Evolutionary conservation across 2,329 filamentous ascomycete species (phyloP).

Genomic region (Grosmannia penicillata): DNA sequence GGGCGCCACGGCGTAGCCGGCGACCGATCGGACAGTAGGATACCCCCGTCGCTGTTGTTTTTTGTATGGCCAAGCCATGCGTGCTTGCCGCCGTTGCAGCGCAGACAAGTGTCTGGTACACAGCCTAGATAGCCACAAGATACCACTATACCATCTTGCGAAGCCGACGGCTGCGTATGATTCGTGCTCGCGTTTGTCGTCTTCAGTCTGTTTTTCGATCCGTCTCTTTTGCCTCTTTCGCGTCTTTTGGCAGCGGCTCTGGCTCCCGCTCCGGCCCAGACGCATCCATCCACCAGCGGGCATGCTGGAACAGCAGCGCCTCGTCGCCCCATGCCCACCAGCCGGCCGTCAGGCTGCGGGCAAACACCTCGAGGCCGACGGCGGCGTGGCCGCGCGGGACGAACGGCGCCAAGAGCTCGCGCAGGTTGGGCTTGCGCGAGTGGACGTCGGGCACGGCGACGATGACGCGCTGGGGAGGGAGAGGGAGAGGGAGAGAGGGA

Average conservation of each 20-base stretch:
- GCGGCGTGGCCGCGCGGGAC: conserved; percentile 14
- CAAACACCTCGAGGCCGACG: conserved; percentile 59
- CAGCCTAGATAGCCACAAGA: too few species aligned
- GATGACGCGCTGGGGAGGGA: conserved; percentile 35
- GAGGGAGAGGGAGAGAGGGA: conserved; percentile 1
- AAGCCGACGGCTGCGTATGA: too few species aligned
- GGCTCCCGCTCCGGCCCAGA: too few species aligned
- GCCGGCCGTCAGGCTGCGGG: conserved; percentile 54
- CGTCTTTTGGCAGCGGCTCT: too few species aligned
- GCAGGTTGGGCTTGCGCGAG: conserved; percentile 63
- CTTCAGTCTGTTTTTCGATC: background rate
- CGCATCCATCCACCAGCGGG: conserved; percentile 6
- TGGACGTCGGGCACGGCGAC: conserved; percentile 61
- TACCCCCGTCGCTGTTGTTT: too few species aligned
- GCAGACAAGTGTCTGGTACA: too few species aligned
- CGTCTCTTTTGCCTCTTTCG: background rate
- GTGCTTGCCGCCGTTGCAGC: too few species aligned
- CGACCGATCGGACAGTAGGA: too few species aligned
- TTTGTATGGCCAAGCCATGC: too few species aligned
- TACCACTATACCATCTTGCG: too few species aligned
- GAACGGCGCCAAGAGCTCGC: conserved; percentile 34
- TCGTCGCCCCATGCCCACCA: conserved; percentile 75
- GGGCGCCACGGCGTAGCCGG: conserved; percentile 11
- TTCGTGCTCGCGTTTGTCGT: too few species aligned
- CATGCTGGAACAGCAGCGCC: conserved; percentile 51